Evolutionary conservation across 1,139 yeast species (phyloP).

Genomic region (Saccharomycopsis hybrid): DNA sequence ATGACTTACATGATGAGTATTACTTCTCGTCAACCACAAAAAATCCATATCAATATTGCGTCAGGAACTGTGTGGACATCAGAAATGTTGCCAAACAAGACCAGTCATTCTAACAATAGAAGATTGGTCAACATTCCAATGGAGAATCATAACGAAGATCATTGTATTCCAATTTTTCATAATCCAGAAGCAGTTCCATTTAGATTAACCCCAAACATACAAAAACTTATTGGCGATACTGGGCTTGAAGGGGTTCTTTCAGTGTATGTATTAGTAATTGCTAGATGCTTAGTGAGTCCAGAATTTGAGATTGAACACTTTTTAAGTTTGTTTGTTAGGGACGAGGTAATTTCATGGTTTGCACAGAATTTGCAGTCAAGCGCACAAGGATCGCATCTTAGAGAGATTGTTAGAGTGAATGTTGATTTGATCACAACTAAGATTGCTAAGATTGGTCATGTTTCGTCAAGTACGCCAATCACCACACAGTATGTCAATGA

Average conservation of each 20-base stretch:
- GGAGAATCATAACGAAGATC: constrained; percentile 1
- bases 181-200: constrained; percentile 94
- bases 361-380: constrained; percentile 39
- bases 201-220: constrained; percentile 92
- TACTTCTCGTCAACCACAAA: constrained; percentile 89
- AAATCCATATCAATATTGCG: constrained; percentile 73
- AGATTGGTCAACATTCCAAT: background rate
- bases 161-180: constrained; percentile 72
- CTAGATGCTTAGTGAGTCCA: constrained; percentile 84
- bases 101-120: constrained; percentile 9
- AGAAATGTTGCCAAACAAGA: constrained; percentile 72
- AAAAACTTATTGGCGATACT: constrained; percentile 87
- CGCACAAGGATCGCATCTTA: constrained; percentile 58
- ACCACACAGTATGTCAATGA: constrained; percentile 93
- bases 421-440: constrained; percentile 79
- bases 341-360: constrained; percentile 93
- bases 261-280: constrained; percentile 77
- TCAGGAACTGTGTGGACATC: constrained; percentile 92
- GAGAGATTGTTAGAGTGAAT: constrained; percentile 83
- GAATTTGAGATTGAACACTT: constrained; percentile 87
- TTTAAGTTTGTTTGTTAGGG: constrained; percentile 89
- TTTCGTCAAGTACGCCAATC: constrained; percentile 66
- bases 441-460: constrained; percentile 67
- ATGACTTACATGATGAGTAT: constrained; percentile 94
- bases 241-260: constrained; percentile 89